These are phyloP conservation scores for Penicillium lagena DNA, from an alignment of 495 filamentous ascomycete species.

Conservation along the genomic window DNA sequence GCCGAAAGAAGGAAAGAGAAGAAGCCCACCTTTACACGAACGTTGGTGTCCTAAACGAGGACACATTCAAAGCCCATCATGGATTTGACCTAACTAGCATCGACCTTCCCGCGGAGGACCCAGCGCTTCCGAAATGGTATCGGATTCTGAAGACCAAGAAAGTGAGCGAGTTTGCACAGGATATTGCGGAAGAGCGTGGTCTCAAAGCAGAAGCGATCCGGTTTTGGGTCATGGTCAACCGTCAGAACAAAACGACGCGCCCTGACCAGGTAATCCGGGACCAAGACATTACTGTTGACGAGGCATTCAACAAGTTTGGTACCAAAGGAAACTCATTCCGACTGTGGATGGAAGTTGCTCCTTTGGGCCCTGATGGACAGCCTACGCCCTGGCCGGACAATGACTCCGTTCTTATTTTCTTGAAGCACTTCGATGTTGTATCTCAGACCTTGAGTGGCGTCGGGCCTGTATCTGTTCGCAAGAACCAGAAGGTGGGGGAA, in stretches of 20 bases:
- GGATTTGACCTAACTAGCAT: constrained; percentile 79
- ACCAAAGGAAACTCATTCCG: constrained; percentile 70
- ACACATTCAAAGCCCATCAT: constrained; percentile 70
- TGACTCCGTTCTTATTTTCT: constrained; percentile 72
- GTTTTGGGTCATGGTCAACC: constrained; percentile 96
- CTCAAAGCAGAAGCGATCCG: constrained; percentile 56
- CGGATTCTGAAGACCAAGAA: constrained; percentile 65
- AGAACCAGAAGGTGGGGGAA: constrained; percentile 80
- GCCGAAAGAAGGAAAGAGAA: constrained; percentile 75
- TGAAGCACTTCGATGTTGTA: constrained; percentile 84
- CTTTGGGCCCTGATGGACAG: constrained; percentile 59
- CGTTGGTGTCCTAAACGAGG: constrained; percentile 71
- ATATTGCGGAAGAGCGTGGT: constrained; percentile 61
- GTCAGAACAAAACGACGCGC: constrained; percentile 92
- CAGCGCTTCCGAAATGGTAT: constrained; percentile 51
- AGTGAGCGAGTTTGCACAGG: constrained; percentile 62
- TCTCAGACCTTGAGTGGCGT: constrained; percentile 68
- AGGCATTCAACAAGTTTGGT: constrained; percentile 60
- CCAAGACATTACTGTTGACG: constrained; percentile 72
- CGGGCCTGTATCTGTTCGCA: constrained; percentile 78
- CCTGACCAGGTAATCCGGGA: constrained; percentile 82
- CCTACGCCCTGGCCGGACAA: constrained; percentile 57
- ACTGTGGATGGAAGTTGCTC: constrained; percentile 76
- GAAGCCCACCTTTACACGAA: constrained; percentile 89
- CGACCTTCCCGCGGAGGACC: constrained; percentile 61